Evolutionary conservation across 805 yeast species (phyloP), one percentile per base, ranked within the genome.

Genomic region (Crinitomyces ghanaensis): DNA sequence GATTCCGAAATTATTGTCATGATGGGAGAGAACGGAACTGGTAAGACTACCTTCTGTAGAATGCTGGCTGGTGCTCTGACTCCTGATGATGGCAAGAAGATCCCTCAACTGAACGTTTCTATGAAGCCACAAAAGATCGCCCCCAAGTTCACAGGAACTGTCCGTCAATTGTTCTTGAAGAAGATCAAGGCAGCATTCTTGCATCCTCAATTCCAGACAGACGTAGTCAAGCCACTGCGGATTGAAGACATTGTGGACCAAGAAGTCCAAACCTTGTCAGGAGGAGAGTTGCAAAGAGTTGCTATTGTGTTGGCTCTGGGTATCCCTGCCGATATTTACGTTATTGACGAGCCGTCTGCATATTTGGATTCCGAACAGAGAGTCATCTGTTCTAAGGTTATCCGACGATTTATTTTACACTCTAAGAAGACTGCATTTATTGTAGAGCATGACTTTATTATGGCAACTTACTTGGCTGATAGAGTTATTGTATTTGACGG

Each of bases 1-100:
- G 93, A 91, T 59, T 82, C 95, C 27, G 98, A 91, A 66, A 91
- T 91, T 50, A 70, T 91, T 51, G 98, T 91, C 37, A 83, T 91
- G 95, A 88, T 91, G 94, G 99, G 99, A 57, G 98, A 91, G 65
- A 91, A 91, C 60, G 99, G 99, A 66, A 91, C 98, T 13, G 99
- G 99, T 68, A 91, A 91, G 66, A 91, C 99, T 26, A 91, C 99
- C 11, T 77, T 91, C 67, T 88, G 96, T 72, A 82, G 80, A 59
- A 66, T 91, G 51, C 68, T 91, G 51, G 97, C 99, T 15, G 98
- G 97, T 54, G 84, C 84, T 18, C 69, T 83, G 46, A 68, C 79
- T 31, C 88, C 98, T 20, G 98, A 91, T 61, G 72, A 70, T 46
- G 83, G 83, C 37, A 57, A 65, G 40, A 74, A 75, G 53, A 76